phyloP scores from a whole-genome alignment of 441 rosid genomes.

The Gossypium trilobum region DNA sequence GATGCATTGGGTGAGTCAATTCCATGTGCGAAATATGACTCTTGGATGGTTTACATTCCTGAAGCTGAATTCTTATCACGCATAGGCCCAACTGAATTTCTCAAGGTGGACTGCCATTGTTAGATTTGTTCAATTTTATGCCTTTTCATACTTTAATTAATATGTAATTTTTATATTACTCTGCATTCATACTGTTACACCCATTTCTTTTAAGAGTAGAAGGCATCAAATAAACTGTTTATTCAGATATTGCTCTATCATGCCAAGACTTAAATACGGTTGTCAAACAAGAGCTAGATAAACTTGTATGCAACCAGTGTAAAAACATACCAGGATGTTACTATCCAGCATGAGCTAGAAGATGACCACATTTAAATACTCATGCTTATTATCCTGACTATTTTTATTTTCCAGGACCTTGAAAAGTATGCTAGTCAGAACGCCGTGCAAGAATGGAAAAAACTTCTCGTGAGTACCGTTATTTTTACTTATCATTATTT shows the following conservation, averaged over 20 bases:
- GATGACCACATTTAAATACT: neutral
- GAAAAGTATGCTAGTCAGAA: constrained; percentile 62
- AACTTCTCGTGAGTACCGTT: constrained; percentile 56
- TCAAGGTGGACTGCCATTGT: constrained; percentile 42
- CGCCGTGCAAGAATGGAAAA: constrained; percentile 78
- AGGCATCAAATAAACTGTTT: too few species aligned
- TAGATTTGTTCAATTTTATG: neutral
- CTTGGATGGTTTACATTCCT: constrained; percentile 91
- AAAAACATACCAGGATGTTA: neutral
- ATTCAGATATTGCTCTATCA: too few species aligned
- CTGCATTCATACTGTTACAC: neutral
- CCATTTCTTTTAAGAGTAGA: too few species aligned
- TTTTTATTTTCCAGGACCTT: constrained; percentile 51
- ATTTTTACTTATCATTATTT: neutral
- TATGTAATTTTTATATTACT: neutral
- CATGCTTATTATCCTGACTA: neutral
- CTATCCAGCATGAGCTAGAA: neutral
- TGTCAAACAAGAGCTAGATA: too few species aligned
- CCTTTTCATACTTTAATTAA: neutral
- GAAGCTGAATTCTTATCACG: constrained; percentile 87
- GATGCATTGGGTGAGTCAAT: constrained; percentile 80
- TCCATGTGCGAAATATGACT: constrained; percentile 72
- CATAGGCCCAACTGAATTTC: constrained; percentile 86
- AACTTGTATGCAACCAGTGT: too few species aligned
- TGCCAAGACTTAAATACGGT: too few species aligned